A percentile compares a stretch with the other conserved stretches of the same genome.
phyloP scores from a whole-genome alignment of 805 yeast species.

The Candida krabiensis region DNA sequence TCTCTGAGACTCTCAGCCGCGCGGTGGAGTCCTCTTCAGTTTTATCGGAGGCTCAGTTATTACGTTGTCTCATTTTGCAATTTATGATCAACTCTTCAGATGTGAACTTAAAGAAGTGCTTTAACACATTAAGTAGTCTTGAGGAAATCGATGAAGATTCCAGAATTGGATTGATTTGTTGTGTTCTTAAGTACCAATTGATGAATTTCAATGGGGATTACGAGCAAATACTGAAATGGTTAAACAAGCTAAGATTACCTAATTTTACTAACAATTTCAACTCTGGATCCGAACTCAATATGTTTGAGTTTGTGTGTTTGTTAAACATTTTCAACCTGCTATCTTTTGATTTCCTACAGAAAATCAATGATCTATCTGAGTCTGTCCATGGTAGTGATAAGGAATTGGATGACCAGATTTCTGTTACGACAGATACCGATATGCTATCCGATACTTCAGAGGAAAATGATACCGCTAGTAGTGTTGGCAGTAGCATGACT shows the following conservation, averaged over 20 bases:
- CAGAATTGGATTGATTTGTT: slow-evolving; percentile 23
- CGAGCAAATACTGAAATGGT: slow-evolving; percentile 20
- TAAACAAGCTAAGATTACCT: slow-evolving; percentile 25
- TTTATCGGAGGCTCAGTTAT: slow-evolving; percentile 8
- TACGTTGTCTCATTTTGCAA: slow-evolving; percentile 16
- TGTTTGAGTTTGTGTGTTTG: slow-evolving; percentile 28
- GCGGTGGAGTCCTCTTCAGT: slow-evolving; percentile 7
- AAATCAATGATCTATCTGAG: slow-evolving; percentile 10
- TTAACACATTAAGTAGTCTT: slow-evolving; percentile 8
- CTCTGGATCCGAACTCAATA: slow-evolving; percentile 22
- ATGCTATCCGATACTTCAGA: slow-evolving; percentile 1
- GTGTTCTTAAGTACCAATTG: slow-evolving; percentile 27
- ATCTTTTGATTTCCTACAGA: slow-evolving; percentile 15
- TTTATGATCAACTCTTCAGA: slow-evolving; percentile 22
- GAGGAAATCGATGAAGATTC: slow-evolving; percentile 12
- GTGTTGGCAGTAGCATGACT: slow-evolving; percentile 3
- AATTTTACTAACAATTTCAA: slow-evolving; percentile 20
- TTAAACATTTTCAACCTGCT: slow-evolving; percentile 22
- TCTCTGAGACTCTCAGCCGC: slow-evolving; percentile 10
- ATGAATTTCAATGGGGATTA: slow-evolving; percentile 15
- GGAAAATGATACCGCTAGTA: slow-evolving; percentile 4
- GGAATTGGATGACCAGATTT: slow-evolving; percentile 1
- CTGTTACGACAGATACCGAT: slow-evolving; percentile 2
- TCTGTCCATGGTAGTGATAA: background rate
- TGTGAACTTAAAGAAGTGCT: slow-evolving; percentile 17